Percentiles rank a stretch among this genome's conserved stretches.
Evolutionary conservation across 2,329 filamentous ascomycete genomes (phyloP).

Genomic region (Aureobasidium subglaciale): DNA sequence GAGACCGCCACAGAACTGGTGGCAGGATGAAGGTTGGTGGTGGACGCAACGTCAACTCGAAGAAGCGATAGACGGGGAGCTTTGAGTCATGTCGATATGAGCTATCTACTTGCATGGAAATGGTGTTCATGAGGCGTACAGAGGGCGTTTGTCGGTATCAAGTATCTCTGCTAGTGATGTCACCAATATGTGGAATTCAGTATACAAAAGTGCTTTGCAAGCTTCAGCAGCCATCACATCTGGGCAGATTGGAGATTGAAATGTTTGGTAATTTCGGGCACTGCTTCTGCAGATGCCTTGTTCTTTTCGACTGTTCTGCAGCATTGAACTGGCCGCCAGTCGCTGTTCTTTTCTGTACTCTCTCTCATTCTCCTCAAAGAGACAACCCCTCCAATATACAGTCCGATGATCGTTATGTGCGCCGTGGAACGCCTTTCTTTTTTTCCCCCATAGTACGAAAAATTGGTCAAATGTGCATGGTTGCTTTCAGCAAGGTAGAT

Average conservation of each 20-base stretch:
- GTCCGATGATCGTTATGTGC: neutral
- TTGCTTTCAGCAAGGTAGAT: no score
- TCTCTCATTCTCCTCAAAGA: neutral
- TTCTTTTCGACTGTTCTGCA: neutral
- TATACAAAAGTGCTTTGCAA: neutral
- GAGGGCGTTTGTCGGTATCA: neutral
- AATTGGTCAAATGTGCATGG: neutral
- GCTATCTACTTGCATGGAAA: neutral
- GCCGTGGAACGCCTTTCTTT: slow-evolving; percentile 13
- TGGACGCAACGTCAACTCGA: slow-evolving; percentile 78
- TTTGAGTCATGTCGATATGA: neutral
- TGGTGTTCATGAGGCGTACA: neutral
- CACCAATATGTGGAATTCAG: neutral
- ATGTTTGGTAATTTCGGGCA: neutral
- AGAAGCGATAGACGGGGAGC: slow-evolving; percentile 39
- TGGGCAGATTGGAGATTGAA: neutral
- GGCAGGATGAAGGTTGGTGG: slow-evolving; percentile 75
- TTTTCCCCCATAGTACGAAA: slow-evolving; percentile 4
- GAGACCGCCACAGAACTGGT: slow-evolving; percentile 56
- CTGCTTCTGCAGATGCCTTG: neutral
- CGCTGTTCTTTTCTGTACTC: neutral
- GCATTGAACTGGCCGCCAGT: neutral
- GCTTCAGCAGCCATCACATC: neutral
- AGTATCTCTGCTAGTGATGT: neutral
- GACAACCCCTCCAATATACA: neutral